Conservation (phyloP, 164 flowering plant genomes). For the Malania oleifera region DNA sequence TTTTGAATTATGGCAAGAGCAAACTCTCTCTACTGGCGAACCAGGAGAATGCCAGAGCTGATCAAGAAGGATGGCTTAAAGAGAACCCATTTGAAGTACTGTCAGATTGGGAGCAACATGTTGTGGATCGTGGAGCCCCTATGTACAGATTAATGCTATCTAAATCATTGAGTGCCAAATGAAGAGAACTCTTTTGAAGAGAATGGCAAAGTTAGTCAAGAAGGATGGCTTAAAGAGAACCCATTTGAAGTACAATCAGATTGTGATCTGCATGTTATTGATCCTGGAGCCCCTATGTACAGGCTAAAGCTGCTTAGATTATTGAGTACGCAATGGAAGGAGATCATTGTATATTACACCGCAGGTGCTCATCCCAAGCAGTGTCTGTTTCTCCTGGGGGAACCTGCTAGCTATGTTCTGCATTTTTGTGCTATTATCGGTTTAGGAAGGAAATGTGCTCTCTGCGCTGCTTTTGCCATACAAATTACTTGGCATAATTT, state of each 20-base stretch:
- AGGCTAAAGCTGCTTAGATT: constrained; percentile 59
- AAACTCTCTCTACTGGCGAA: constrained; percentile 31
- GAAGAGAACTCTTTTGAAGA: constrained; percentile 6
- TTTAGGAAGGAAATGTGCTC: no score
- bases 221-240: constrained; percentile 67
- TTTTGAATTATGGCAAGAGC: constrained; percentile 56
- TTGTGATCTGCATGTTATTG: constrained; percentile 80
- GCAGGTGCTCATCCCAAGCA: no score
- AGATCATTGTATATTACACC: no score
- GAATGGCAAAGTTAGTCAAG: constrained; percentile 7
- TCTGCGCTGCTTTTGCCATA: no score
- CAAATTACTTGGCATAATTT: no score
- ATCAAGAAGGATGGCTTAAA: constrained; percentile 45
- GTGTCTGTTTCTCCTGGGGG: no score
- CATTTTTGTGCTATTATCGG: no score
- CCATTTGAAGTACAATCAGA: constrained; percentile 84
- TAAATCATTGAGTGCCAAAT: constrained; percentile 21
- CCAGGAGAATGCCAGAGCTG: constrained; percentile 11
- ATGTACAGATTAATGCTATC: constrained; percentile 75
- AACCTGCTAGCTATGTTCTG: no score
- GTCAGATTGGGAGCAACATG: constrained; percentile 92
- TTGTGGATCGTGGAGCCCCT: constrained; percentile 60
- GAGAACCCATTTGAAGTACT: constrained; percentile 79
- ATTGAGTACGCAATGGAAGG: constrained; percentile 3
- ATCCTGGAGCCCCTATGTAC: constrained; percentile 78